Percentiles rank a stretch among this genome's conserved stretches.
Evolutionary conservation across 2,329 filamentous ascomycete species (phyloP).

Genomic region (Alternaria infectoria): DNA sequence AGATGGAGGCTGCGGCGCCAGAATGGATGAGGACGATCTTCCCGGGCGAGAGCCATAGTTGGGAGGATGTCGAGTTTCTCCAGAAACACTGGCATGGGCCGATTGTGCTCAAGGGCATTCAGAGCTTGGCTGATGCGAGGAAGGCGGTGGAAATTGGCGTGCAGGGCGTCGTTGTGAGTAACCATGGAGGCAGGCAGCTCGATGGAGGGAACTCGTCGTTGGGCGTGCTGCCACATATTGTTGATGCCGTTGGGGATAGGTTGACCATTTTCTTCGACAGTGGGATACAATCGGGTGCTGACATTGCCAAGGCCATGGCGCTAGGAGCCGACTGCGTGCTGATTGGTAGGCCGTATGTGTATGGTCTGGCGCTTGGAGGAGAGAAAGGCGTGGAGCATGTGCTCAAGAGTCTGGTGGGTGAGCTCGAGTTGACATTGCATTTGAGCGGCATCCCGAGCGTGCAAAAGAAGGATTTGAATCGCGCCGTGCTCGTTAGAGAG

Average conservation of each 20-base stretch:
- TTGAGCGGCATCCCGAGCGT: slow-evolving; percentile 31
- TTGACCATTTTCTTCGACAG: slow-evolving; percentile 57
- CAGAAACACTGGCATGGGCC: slow-evolving; percentile 68
- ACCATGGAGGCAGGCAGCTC: slow-evolving; percentile 61
- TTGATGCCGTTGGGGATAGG: slow-evolving; percentile 51
- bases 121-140: slow-evolving; percentile 57
- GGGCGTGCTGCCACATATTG: slow-evolving; percentile 65
- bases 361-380: slow-evolving; percentile 63
- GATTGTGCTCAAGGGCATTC: slow-evolving; percentile 67
- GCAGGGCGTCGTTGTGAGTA: slow-evolving; percentile 59
- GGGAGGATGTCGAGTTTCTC: slow-evolving; percentile 67
- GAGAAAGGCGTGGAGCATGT: slow-evolving; percentile 59
- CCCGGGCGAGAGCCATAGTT: slow-evolving; percentile 60
- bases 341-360: slow-evolving; percentile 57
- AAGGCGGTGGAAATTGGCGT: slow-evolving; percentile 54
- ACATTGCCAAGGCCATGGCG: slow-evolving; percentile 59
- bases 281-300: slow-evolving; percentile 57
- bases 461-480: slow-evolving; percentile 24
- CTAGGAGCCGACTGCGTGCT: slow-evolving; percentile 52
- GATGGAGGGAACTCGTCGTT: slow-evolving; percentile 59
- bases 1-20: slow-evolving; percentile 33
- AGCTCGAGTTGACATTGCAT: slow-evolving; percentile 35
- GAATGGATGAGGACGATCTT: slow-evolving; percentile 35
- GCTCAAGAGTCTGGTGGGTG: slow-evolving; percentile 24
- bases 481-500: slow-evolving; percentile 27